Evolutionary conservation across 2,329 filamentous ascomycete genomes (phyloP).

Genomic region (Phialophora chinensis): DNA sequence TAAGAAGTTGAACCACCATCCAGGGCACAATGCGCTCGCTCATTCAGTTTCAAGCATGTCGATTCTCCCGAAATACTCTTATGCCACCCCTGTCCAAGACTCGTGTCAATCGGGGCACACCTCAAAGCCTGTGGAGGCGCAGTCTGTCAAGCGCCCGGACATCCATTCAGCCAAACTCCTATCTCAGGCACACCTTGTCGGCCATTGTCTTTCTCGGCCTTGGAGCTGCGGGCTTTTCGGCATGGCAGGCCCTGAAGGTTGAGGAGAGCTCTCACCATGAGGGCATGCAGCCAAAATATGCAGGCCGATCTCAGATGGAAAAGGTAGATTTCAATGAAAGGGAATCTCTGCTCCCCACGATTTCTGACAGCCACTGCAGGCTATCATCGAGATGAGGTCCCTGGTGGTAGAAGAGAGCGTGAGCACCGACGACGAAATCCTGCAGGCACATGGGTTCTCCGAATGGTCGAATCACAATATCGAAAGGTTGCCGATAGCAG

Average conservation of each 20-base stretch:
- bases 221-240: neutral
- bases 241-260: neutral
- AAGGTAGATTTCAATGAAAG: slow-evolving; percentile 5
- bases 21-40: too few species aligned
- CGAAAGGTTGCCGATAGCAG: slow-evolving; percentile 6
- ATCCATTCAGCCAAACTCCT: too few species aligned
- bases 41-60: too few species aligned
- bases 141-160: too few species aligned
- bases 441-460: slow-evolving; percentile 9
- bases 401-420: slow-evolving; percentile 7
- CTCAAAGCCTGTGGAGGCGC: too few species aligned
- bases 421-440: slow-evolving; percentile 6
- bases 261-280: neutral
- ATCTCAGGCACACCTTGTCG: too few species aligned
- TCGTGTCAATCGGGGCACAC: too few species aligned
- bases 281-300: slow-evolving; percentile 2
- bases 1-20: too few species aligned
- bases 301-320: slow-evolving; percentile 5
- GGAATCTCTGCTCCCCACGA: neutral
- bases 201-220: slow-evolving; percentile 1
- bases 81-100: too few species aligned
- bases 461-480: slow-evolving; percentile 19
- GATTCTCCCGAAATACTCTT: too few species aligned
- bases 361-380: neutral
- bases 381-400: neutral